These are phyloP conservation scores for Vinca minor DNA, from an alignment of 257 asterid species.

Conservation along the genomic window DNA sequence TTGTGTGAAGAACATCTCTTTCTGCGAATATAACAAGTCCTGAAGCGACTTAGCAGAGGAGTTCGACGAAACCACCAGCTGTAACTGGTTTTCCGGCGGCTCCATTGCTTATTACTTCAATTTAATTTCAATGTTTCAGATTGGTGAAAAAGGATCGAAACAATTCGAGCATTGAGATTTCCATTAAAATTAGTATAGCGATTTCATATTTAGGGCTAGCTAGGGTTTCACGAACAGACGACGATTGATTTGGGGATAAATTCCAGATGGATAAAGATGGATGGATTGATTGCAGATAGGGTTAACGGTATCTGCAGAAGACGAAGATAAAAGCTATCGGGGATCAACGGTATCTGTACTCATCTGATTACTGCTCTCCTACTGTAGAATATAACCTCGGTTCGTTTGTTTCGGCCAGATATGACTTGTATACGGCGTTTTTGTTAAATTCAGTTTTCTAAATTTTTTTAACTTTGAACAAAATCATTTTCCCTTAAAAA, in stretches of 20 bases:
- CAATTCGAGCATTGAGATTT: slow-evolving; percentile 8
- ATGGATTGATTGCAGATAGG: no score
- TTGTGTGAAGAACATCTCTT: slow-evolving; percentile 51
- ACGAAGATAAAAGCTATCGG: no score
- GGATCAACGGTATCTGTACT: no score
- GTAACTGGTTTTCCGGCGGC: slow-evolving; percentile 36
- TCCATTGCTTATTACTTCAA: slow-evolving; percentile 28
- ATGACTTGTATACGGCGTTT: no score
- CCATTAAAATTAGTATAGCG: neutral
- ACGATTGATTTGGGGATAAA: neutral
- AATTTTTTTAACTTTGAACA: no score
- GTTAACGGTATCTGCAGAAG: no score
- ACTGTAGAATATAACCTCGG: no score
- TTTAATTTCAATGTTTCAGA: neutral
- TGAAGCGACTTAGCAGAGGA: slow-evolving; percentile 43
- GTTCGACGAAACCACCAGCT: slow-evolving; percentile 32
- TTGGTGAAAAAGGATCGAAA: slow-evolving; percentile 8
- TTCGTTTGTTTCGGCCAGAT: no score
- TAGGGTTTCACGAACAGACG: slow-evolving; percentile 11
- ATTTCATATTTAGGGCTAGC: slow-evolving; percentile 10
- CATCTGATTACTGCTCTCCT: no score
- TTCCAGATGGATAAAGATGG: no score
- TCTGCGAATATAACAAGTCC: slow-evolving; percentile 55
- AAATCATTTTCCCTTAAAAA: no score
- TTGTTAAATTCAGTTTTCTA: no score